These are phyloP conservation scores for Juglanconis juglandina DNA, from an alignment of 2,329 filamentous ascomycete genomes.

Conservation along the genomic window DNA sequence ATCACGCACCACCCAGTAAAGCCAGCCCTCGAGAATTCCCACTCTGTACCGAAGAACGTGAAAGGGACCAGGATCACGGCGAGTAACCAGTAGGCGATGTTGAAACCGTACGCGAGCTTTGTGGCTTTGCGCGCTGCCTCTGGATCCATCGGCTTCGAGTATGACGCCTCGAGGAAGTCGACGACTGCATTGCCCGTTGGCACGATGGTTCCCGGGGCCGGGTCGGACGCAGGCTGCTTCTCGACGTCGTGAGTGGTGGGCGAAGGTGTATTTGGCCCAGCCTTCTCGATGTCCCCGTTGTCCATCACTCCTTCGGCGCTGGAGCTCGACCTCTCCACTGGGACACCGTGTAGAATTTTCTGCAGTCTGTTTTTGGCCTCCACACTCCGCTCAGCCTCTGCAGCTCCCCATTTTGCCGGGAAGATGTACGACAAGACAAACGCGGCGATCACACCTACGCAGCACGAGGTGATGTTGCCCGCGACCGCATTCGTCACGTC, in stretches of 20 bases:
- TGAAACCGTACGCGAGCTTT: constrained; percentile 34
- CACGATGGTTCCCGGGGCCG: constrained; percentile 23
- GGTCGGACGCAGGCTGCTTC: constrained; percentile 19
- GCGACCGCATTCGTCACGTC: constrained; percentile 36
- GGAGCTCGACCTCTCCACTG: neutral
- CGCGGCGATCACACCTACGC: constrained; percentile 31
- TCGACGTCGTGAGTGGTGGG: neutral
- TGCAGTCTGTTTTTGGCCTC: constrained; percentile 24
- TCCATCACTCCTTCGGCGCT: neutral
- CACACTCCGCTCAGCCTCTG: constrained; percentile 19
- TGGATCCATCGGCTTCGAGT: constrained; percentile 40
- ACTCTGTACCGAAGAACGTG: constrained; percentile 34
- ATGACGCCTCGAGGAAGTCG: constrained; percentile 35
- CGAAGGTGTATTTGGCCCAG: neutral
- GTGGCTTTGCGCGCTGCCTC: constrained; percentile 32
- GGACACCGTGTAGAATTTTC: constrained; percentile 28
- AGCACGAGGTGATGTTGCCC: constrained; percentile 35
- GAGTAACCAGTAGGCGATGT: constrained; percentile 31
- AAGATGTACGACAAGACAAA: constrained; percentile 31
- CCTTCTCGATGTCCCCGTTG: constrained; percentile 13
- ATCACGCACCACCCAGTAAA: constrained; percentile 38
- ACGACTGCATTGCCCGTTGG: constrained; percentile 38
- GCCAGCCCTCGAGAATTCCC: constrained; percentile 31
- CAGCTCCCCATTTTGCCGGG: constrained; percentile 26
- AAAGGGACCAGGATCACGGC: constrained; percentile 37